Base-by-base conservation (phyloP, 345 rosid species). In the Populus deltoides region DNA sequence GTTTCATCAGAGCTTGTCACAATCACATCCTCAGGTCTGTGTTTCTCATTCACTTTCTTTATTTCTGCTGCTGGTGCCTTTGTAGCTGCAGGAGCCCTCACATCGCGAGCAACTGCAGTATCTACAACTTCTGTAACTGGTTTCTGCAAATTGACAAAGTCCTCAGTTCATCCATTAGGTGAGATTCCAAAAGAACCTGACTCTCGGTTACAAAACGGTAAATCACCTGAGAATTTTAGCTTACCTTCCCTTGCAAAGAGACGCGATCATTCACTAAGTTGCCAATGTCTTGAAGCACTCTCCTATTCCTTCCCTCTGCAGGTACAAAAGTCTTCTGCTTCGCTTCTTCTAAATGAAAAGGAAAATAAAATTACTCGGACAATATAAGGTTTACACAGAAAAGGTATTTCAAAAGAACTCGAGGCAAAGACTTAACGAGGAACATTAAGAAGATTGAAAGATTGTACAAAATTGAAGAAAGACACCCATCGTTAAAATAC, bases 271-370 rank as follows among this genome's bases (percentile, higher is more conserved):
- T 75, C 41, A 86, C 92, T 10, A 90, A 79, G 84, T 94, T 94
- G 41, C 98, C 96, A 53, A 92, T 94, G 66, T 91, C 94, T 86
- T 89, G 83, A 79, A 94, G 97, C 78, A 81, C 96, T 71, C 89
- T 86, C 36, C 92, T 84, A 67, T 85, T 87, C 76, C 87, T 86
- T 76, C 86, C 91, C 31, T 89, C 87, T 75, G 77, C 90, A 16
- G 70, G 36, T 12, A 74, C 85, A 2, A 81, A 3, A 73, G 85
- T 86, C 81, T 86, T 94, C 81, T 80, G 87, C 76, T 86, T 90
- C 41, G 79, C 75, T 73, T 85, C 95, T 4, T 80, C 92, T 90
- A 63, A 31, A 43, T 35, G 49, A 38, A 7, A 6, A 45, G 66
- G 8, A 51, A 41, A 47, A 76, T 51, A 59, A 45, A 15, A 63